phyloP scores from a whole-genome alignment of 2,329 filamentous ascomycete species.

The Colletotrichum gigasporum region DNA sequence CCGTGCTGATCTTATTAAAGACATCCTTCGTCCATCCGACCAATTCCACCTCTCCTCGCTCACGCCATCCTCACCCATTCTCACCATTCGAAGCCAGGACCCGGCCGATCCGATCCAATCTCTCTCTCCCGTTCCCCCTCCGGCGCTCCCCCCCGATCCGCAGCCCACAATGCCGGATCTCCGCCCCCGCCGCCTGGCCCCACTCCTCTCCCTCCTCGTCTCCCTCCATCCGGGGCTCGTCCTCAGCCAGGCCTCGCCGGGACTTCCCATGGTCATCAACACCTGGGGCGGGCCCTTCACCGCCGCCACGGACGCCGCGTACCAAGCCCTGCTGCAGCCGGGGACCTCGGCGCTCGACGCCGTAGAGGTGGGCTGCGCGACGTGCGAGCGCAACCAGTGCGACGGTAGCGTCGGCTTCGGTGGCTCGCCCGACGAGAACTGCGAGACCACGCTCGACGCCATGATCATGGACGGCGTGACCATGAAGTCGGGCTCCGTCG shows the following conservation, averaged over 20 bases:
- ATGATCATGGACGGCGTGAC: constrained; percentile 65
- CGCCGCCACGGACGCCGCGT: constrained; percentile 61
- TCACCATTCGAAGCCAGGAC: not conserved
- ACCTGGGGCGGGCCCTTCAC: constrained; percentile 65
- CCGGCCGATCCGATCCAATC: not conserved
- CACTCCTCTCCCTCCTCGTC: constrained; percentile 17
- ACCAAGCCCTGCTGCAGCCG: constrained; percentile 43
- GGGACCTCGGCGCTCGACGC: constrained; percentile 57
- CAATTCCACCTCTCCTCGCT: not conserved
- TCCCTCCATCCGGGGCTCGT: constrained; percentile 29
- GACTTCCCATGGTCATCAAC: constrained; percentile 61
- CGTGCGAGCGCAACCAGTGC: constrained; percentile 62
- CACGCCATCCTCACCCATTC: not conserved
- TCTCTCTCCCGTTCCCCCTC: not conserved
- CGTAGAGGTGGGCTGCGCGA: constrained; percentile 59
- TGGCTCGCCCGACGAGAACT: constrained; percentile 63
- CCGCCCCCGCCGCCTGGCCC: constrained; percentile 13
- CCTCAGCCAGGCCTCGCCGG: constrained; percentile 42
- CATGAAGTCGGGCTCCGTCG: constrained; percentile 64
- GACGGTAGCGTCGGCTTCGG: constrained; percentile 65
- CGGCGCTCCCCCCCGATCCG: not conserved
- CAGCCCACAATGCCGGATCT: constrained; percentile 12
- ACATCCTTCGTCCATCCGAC: not conserved
- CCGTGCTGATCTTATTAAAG: constrained; percentile 16
- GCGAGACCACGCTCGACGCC: constrained; percentile 68